Evolutionary conservation across 1,139 yeast species (phyloP).

Genomic region (Scheffersomyces parashehatae): DNA sequence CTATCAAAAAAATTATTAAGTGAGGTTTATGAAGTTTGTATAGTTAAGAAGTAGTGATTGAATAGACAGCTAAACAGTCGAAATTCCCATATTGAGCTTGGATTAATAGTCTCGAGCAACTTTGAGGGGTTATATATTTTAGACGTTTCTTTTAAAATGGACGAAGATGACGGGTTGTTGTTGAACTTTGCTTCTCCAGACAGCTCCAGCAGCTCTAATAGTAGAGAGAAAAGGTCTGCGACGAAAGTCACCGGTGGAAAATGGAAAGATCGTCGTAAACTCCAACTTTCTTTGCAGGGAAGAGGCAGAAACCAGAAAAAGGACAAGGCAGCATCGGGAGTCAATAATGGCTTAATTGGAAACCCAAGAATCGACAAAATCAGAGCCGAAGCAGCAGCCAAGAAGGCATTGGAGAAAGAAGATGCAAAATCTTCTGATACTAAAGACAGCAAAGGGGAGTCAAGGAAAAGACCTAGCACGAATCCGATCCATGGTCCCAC

Average conservation of each 20-base stretch:
- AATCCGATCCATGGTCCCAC: slow-evolving; percentile 17
- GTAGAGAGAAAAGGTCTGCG: slow-evolving; percentile 11
- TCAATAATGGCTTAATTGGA: slow-evolving; percentile 36
- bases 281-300: slow-evolving; percentile 50
- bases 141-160: slow-evolving; percentile 12
- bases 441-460: slow-evolving; percentile 1
- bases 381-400: slow-evolving; percentile 6
- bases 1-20: not conserved
- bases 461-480: slow-evolving; percentile 5
- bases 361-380: slow-evolving; percentile 18
- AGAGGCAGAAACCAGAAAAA: slow-evolving; percentile 39
- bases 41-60: too few relatives aligned
- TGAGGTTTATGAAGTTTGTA: too few relatives aligned
- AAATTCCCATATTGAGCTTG: too few relatives aligned
- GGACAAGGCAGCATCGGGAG: slow-evolving; percentile 32
- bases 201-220: not conserved
- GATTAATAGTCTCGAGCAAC: slow-evolving; percentile 1
- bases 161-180: slow-evolving; percentile 63
- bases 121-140: not conserved
- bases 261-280: slow-evolving; percentile 77
- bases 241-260: slow-evolving; percentile 65
- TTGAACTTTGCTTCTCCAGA: slow-evolving; percentile 57
- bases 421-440: not conserved
- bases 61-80: too few relatives aligned
- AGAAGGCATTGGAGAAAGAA: slow-evolving; percentile 2